Base-by-base conservation (phyloP, 1,139 yeast genomes). In the Pichia cactophila region DNA sequence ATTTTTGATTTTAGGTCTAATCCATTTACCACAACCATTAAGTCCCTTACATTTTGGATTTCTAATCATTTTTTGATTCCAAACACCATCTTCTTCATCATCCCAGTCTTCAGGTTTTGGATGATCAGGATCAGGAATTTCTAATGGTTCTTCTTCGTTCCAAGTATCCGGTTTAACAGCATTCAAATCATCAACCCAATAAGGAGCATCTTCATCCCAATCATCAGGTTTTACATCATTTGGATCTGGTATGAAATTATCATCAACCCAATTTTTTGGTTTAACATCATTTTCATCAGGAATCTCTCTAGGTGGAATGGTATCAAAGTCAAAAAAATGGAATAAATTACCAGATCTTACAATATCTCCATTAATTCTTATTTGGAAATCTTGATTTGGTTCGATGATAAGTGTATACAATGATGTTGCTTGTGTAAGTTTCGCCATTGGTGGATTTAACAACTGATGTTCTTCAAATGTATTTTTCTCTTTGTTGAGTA, bases 261-360 rank as follows among this genome's bases (percentile, higher is more conserved):
- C 73, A 44, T 86, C 95, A 54, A 80, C 92, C 96, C 96, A 89
- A 61, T 82, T 83, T 0, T 61, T 76, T 4, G 97, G 97, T 69
- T 84, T 83, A 20, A 46, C 48, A 56, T 83, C 94, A 8, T 67
- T 59, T n/a, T 68, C 69, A 63, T 89, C 96, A 9, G 70, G 71
- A 49, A 89, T 72, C 57, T 75, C 78, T 52, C 67, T 65, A 12
- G 89, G 83, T 41, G 90, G 87, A 55, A 71, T 74, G 58, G 88
- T 73, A 10, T 65, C 64, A 63, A 89, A 79, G 37, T 70, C 63
- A 26, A 69, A 72, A 14, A 75, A 75, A 31, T 72, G 75, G 26
- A 82, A 63, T 53, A 88, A 66, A 57, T 78, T 78, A 40, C 96
- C 96, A 11, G 85, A 79, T 58, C 76, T 75, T 42, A 76, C 85